phyloP scores from a whole-genome alignment of 2,329 filamentous ascomycete species.

The Alternaria gansuensis region DNA sequence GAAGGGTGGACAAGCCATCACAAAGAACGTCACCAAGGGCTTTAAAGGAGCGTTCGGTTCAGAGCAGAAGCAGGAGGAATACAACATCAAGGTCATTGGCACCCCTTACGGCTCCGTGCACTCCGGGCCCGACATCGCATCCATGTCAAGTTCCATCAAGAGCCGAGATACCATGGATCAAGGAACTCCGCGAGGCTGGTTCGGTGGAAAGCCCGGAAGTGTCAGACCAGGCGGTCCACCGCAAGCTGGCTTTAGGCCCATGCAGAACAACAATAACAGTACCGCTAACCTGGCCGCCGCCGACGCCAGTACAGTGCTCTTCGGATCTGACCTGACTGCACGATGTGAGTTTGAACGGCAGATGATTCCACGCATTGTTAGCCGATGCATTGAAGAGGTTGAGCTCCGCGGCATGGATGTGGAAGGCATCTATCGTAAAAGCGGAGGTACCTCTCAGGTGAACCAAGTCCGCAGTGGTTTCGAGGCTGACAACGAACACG shows the following conservation, averaged over 20 bases:
- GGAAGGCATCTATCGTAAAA: conserved; percentile 98
- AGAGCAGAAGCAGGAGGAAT: conserved; percentile 63
- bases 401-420: conserved; percentile 96
- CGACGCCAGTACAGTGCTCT: conserved; percentile 65
- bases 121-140: conserved; percentile 47
- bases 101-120: conserved; percentile 53
- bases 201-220: conserved; percentile 39
- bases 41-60: conserved; percentile 88
- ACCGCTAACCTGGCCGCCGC: conserved; percentile 49
- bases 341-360: conserved; percentile 88
- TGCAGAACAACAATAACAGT: conserved; percentile 56
- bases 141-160: conserved; percentile 45
- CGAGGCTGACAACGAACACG: conserved; percentile 83
- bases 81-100: conserved; percentile 61
- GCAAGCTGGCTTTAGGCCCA: conserved; percentile 41
- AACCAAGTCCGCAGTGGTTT: conserved; percentile 92
- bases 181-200: conserved; percentile 45
- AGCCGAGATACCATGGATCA: conserved; percentile 36
- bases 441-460: conserved; percentile 88
- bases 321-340: conserved; percentile 87
- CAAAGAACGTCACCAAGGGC: conserved; percentile 92
- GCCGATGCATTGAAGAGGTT: conserved; percentile 94
- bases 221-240: conserved; percentile 21
- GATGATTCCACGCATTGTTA: conserved; percentile 89
- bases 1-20: conserved; percentile 91